Percentiles rank a stretch among this genome's conserved stretches.
Evolutionary conservation across 1,284 basidiomycete genomes (phyloP).

Genomic region (Rhodotorula mucilaginosa): DNA sequence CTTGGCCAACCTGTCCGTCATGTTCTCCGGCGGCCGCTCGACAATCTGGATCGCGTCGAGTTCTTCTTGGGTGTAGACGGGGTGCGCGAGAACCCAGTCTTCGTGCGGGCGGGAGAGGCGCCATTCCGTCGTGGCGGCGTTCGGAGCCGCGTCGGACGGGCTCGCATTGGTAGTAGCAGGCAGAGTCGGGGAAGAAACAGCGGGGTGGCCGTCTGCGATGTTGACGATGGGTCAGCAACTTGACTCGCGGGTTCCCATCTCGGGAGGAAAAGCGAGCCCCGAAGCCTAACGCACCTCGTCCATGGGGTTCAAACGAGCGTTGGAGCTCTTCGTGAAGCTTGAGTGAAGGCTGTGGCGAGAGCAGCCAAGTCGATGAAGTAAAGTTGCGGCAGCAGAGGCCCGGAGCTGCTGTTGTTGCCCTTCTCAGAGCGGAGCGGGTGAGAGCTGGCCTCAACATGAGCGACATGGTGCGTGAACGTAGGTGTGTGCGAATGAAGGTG

Average conservation of each 20-base stretch:
- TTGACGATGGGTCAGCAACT: neutral
- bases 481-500: neutral
- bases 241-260: too few relatives aligned
- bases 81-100: conserved; percentile 74
- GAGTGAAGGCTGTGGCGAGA: neutral
- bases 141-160: neutral
- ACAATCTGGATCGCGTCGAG: conserved; percentile 76
- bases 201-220: neutral
- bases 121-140: conserved; percentile 4
- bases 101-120: conserved; percentile 24
- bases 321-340: neutral
- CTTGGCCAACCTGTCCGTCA: conserved; percentile 70
- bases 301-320: neutral
- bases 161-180: neutral
- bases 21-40: conserved; percentile 62
- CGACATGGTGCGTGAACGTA: neutral
- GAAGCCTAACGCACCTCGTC: neutral
- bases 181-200: neutral
- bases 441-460: neutral
- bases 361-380: neutral
- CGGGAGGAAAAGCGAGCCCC: neutral
- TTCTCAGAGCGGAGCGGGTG: neutral
- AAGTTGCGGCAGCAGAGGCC: neutral
- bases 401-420: neutral
- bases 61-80: conserved; percentile 68